Conservation (phyloP, 495 filamentous ascomycete species). For the Umbilicaria muhlenbergii region DNA sequence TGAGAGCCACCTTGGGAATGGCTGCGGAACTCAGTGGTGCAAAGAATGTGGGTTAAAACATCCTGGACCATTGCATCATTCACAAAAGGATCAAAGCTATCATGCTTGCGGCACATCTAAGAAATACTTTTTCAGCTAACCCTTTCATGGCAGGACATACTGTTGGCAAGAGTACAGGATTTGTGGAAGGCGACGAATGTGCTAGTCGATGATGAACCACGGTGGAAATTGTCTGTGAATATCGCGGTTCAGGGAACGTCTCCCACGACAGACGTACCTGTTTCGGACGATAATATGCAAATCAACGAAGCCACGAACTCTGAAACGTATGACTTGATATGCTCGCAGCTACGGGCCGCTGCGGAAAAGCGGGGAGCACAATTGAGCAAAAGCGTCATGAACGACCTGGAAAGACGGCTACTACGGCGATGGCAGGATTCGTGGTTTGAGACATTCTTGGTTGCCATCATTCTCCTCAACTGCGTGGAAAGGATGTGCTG, state of each 20-base stretch:
- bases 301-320: conserved; percentile 28
- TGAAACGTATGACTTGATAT: conserved; percentile 37
- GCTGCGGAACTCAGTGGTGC: conserved; percentile 37
- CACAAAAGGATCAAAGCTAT: no score
- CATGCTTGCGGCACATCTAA: background rate
- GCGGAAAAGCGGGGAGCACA: conserved; percentile 55
- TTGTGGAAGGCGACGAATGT: conserved; percentile 66
- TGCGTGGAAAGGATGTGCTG: conserved; percentile 75
- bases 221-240: conserved; percentile 47
- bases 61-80: background rate
- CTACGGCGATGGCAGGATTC: conserved; percentile 58
- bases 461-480: conserved; percentile 57
- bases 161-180: conserved; percentile 53
- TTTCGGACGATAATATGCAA: conserved; percentile 27
- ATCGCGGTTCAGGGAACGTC: conserved; percentile 28
- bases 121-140: background rate
- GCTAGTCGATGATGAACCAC: conserved; percentile 47
- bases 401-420: conserved; percentile 55
- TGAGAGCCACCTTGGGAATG: conserved; percentile 46
- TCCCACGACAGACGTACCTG: conserved; percentile 24
- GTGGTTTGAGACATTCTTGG: conserved; percentile 61
- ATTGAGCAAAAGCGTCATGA: conserved; percentile 52
- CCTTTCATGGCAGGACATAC: conserved; percentile 27
- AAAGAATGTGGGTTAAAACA: conserved; percentile 28
- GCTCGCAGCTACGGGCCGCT: conserved; percentile 56